Evolutionary conservation across 495 filamentous ascomycete genomes (phyloP).

Genomic region (Penicillium alfredii): DNA sequence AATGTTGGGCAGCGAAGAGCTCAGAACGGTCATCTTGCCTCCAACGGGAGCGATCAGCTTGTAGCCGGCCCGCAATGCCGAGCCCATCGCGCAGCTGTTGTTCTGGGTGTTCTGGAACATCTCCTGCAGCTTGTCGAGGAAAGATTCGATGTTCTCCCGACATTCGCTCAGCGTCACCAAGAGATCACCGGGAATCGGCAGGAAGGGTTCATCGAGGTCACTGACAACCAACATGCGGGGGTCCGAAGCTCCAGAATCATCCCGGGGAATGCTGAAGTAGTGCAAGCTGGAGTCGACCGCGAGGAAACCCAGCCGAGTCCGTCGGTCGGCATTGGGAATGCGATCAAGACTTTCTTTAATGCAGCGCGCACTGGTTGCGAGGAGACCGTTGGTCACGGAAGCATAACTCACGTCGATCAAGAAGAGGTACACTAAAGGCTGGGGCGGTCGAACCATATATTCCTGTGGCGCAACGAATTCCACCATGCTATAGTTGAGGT

Average conservation of each 20-base stretch:
- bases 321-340: conserved; percentile 92
- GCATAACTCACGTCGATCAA: conserved; percentile 94
- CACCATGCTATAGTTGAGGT: conserved; percentile 89
- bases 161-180: conserved; percentile 86
- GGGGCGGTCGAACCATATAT: conserved; percentile 97
- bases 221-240: conserved; percentile 91
- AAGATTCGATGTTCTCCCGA: conserved; percentile 80
- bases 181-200: conserved; percentile 90
- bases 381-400: conserved; percentile 83
- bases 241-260: conserved; percentile 74
- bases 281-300: conserved; percentile 92
- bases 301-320: conserved; percentile 90
- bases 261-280: conserved; percentile 90
- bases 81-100: conserved; percentile 82
- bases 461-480: conserved; percentile 98
- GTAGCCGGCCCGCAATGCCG: conserved; percentile 85
- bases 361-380: conserved; percentile 88
- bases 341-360: conserved; percentile 93
- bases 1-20: conserved; percentile 82
- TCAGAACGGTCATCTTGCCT: conserved; percentile 89
- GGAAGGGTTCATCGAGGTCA: conserved; percentile 94
- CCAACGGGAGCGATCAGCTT: conserved; percentile 90
- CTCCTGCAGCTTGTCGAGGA: conserved; percentile 83
- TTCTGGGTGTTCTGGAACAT: conserved; percentile 97
- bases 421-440: conserved; percentile 97